These are phyloP conservation scores for Kingdonia uniflora DNA, from an alignment of 164 flowering plant species.

Conservation along the genomic window DNA sequence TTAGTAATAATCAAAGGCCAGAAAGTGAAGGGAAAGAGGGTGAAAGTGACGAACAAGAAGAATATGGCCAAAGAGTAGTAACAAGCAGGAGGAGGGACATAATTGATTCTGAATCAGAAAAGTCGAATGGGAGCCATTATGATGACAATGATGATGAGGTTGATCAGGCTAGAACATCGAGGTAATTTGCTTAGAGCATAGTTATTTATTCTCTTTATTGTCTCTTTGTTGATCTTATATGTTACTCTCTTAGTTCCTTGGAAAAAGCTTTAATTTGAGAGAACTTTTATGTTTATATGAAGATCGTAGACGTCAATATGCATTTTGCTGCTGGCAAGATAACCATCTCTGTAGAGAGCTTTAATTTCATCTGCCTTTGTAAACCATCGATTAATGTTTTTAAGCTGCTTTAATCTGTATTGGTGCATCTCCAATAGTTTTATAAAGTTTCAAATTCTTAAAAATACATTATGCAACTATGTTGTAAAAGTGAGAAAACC, in stretches of 20 bases:
- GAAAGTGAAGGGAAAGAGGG: slow-evolving; percentile 67
- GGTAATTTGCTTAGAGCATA: slow-evolving; percentile 22
- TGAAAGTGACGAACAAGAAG: slow-evolving; percentile 77
- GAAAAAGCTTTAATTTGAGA: not conserved
- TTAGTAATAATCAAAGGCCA: slow-evolving; percentile 47
- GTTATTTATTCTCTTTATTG: slow-evolving; percentile 2
- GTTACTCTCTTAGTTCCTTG: not conserved
- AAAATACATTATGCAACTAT: no score
- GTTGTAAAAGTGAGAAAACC: no score
- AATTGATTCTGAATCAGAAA: slow-evolving; percentile 72
- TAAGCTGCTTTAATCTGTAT: no score
- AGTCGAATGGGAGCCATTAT: slow-evolving; percentile 65
- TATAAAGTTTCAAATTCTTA: no score
- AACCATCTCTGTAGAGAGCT: not conserved
- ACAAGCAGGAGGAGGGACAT: slow-evolving; percentile 61
- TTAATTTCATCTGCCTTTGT: not conserved
- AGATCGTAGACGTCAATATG: not conserved
- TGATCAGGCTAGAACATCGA: slow-evolving; percentile 55
- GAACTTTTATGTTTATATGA: not conserved
- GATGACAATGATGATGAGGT: slow-evolving; percentile 76
- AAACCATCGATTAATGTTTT: no score
- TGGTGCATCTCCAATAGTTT: no score
- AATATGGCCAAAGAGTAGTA: slow-evolving; percentile 55
- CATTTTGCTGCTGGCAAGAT: not conserved
- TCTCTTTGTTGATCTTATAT: not conserved